Conservation (phyloP, 352 stramenopile genomes). For the Globisporangium yorkense region DNA sequence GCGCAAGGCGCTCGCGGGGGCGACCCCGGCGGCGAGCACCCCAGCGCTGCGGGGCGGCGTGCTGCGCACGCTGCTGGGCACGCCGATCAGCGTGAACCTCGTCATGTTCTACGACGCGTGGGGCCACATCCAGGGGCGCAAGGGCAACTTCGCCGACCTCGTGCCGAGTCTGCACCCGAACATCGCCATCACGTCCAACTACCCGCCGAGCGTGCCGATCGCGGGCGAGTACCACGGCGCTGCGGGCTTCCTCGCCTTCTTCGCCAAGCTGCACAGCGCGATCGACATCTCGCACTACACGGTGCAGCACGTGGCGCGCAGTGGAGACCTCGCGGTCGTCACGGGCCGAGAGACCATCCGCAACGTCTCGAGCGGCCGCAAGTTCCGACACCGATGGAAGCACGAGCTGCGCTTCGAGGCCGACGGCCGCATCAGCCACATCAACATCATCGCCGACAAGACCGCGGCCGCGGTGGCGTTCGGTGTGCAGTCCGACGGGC, state of each 20-base stretch:
- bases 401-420: slow-evolving; percentile 77
- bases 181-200: slow-evolving; percentile 71
- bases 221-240: slow-evolving; percentile 63
- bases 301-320: slow-evolving; percentile 61
- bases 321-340: slow-evolving; percentile 69
- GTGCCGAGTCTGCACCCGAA: slow-evolving; percentile 77
- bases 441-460: slow-evolving; percentile 85
- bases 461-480: slow-evolving; percentile 74
- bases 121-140: slow-evolving; percentile 62
- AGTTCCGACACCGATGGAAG: slow-evolving; percentile 81
- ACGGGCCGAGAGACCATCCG: slow-evolving; percentile 72
- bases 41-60: slow-evolving; percentile 11
- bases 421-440: slow-evolving; percentile 74
- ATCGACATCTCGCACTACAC: slow-evolving; percentile 72
- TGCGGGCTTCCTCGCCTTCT: slow-evolving; percentile 60
- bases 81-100: slow-evolving; percentile 55
- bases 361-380: slow-evolving; percentile 55
- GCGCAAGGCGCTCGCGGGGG: slow-evolving; percentile 12
- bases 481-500: slow-evolving; percentile 45
- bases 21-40: too few relatives aligned
- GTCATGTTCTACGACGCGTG: slow-evolving; percentile 69
- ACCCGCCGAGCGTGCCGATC: slow-evolving; percentile 62
- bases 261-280: slow-evolving; percentile 57
- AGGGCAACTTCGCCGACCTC: slow-evolving; percentile 74
- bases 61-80: slow-evolving; percentile 45